Conservation (phyloP, 108 stramenopile species). For the Heterococcus sp. region DNA sequence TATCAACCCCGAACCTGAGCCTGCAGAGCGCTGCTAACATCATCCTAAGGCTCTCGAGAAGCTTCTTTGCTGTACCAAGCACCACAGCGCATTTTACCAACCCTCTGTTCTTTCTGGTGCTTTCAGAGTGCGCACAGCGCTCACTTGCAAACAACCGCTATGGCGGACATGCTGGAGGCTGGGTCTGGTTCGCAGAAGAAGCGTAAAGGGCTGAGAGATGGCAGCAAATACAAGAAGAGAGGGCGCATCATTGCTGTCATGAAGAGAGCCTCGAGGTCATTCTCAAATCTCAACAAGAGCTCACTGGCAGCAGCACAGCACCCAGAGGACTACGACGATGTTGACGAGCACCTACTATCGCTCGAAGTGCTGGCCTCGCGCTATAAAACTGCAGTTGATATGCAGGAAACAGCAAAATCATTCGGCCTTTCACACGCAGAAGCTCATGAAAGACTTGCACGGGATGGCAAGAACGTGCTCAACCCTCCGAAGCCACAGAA, state of each 20-base stretch:
- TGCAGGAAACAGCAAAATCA: background rate
- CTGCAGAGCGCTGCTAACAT: no score
- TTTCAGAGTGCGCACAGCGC: no score
- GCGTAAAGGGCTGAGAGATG: background rate
- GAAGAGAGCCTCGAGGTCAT: background rate
- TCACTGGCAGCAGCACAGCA: no score
- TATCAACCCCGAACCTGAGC: no score
- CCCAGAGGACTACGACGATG: background rate
- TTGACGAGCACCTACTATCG: background rate
- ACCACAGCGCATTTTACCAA: no score
- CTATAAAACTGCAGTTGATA: background rate
- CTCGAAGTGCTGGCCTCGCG: background rate
- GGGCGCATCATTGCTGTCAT: background rate
- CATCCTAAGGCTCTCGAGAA: no score
- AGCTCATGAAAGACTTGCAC: background rate
- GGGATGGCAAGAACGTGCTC: background rate
- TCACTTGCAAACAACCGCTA: no score
- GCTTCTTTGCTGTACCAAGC: no score
- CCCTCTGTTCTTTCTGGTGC: no score
- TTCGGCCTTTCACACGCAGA: background rate
- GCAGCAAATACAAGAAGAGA: background rate
- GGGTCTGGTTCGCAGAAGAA: no score
- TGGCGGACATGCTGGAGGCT: no score
- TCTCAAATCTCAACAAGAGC: no score
- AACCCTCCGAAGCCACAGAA: background rate